Percentiles rank a stretch among this genome's conserved stretches.
phyloP scores from a whole-genome alignment of 2,329 filamentous ascomycete genomes.

The Sporothrix schenckii region DNA sequence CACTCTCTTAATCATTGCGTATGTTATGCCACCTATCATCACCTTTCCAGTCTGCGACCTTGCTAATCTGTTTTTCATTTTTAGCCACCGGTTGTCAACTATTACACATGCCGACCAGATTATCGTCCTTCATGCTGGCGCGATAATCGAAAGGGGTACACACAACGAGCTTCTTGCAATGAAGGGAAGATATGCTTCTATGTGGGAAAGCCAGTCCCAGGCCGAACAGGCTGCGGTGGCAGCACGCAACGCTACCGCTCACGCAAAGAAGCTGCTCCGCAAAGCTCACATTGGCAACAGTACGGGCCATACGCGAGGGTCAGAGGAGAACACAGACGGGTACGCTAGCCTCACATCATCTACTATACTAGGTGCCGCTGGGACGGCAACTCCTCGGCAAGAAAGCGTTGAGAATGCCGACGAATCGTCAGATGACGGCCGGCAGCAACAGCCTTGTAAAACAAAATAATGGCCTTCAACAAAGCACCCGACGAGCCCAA shows the following conservation, averaged over 20 bases:
- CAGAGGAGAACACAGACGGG: slow-evolving; percentile 51
- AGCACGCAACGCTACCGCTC: slow-evolving; percentile 51
- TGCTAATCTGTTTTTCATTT: slow-evolving; percentile 3
- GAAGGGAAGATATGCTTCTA: slow-evolving; percentile 74
- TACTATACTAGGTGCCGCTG: slow-evolving; percentile 46
- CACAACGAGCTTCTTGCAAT: slow-evolving; percentile 71
- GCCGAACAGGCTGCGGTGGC: slow-evolving; percentile 71
- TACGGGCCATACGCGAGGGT: slow-evolving; percentile 38
- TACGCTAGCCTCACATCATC: slow-evolving; percentile 53
- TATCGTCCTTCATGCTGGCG: slow-evolving; percentile 38
- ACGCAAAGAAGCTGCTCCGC: slow-evolving; percentile 51
- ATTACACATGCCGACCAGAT: slow-evolving; percentile 40
- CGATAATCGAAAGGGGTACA: slow-evolving; percentile 37
- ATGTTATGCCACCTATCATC: slow-evolving; percentile 47
- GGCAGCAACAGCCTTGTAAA: slow-evolving; percentile 28
- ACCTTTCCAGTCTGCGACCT: not conserved
- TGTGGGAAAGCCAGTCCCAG: slow-evolving; percentile 88
- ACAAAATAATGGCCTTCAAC: not conserved
- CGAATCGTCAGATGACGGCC: slow-evolving; percentile 34
- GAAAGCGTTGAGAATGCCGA: slow-evolving; percentile 34
- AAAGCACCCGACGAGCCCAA: not conserved
- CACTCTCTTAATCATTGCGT: slow-evolving; percentile 94
- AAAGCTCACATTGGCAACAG: slow-evolving; percentile 52
- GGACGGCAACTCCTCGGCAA: slow-evolving; percentile 40
- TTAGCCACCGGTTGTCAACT: slow-evolving; percentile 73